These are phyloP conservation scores for Pseudogymnoascus sp. DNA, from an alignment of 2,329 filamentous ascomycete species.

Conservation along the genomic window DNA sequence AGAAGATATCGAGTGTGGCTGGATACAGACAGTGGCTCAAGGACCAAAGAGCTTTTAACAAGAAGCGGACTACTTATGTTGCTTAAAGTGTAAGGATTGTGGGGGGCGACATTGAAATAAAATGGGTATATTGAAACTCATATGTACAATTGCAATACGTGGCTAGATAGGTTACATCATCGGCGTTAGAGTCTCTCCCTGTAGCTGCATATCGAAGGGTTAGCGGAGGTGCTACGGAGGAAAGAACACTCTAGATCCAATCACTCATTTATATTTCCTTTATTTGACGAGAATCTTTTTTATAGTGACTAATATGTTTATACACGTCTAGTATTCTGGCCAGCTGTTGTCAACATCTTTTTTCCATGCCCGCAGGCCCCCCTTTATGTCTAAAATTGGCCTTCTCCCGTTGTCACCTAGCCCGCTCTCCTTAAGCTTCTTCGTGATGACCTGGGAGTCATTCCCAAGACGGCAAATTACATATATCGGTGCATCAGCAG, in stretches of 20 bases:
- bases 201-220: conserved; percentile 3
- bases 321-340: conserved; percentile 41
- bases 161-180: conserved; percentile 3
- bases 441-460: conserved; percentile 64
- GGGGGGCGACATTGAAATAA: background rate
- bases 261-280: conserved; percentile 9
- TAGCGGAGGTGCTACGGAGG: conserved; percentile 2
- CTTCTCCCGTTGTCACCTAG: conserved; percentile 39
- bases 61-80: conserved; percentile 48
- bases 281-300: background rate
- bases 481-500: conserved; percentile 49
- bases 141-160: conserved; percentile 9
- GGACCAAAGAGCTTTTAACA: conserved; percentile 94
- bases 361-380: conserved; percentile 67
- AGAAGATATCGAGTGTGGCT: conserved; percentile 89
- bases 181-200: conserved; percentile 8
- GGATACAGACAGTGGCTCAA: conserved; percentile 95
- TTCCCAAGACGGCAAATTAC: conserved; percentile 68
- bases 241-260: conserved; percentile 7
- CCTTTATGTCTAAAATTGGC: conserved; percentile 61
- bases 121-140: conserved; percentile 1
- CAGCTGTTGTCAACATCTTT: conserved; percentile 51
- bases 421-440: conserved; percentile 52
- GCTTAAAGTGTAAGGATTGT: background rate
- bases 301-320: background rate